phyloP scores from a whole-genome alignment of 2,329 filamentous ascomycete species.

The Macrophomina phaseolina region DNA sequence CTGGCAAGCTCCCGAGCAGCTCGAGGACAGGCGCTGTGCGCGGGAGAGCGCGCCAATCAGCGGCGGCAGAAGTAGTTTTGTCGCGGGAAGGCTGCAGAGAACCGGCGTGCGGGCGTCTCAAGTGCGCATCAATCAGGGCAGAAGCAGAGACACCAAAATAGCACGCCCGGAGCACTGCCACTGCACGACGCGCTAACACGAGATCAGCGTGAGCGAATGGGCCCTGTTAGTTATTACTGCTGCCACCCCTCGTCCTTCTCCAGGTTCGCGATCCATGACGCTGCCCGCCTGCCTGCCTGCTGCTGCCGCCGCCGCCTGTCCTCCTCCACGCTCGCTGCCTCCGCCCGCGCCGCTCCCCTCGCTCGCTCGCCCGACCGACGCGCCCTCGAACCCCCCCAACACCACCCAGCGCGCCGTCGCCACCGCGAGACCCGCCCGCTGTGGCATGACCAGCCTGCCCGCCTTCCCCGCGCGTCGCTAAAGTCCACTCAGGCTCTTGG shows the following conservation, averaged over 20 bases:
- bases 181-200: slow-evolving; percentile 20
- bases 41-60: slow-evolving; percentile 22
- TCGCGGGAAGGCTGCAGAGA: slow-evolving; percentile 15
- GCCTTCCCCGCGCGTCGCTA: slow-evolving; percentile 16
- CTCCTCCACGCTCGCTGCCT: slow-evolving; percentile 7
- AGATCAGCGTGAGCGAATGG: slow-evolving; percentile 23
- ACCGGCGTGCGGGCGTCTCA: slow-evolving; percentile 13
- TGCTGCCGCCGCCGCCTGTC: neutral
- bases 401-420: neutral
- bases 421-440: neutral
- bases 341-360: neutral
- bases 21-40: neutral
- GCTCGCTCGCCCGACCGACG: slow-evolving; percentile 15
- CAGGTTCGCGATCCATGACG: slow-evolving; percentile 19
- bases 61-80: neutral
- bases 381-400: slow-evolving; percentile 5
- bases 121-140: slow-evolving; percentile 23
- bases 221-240: slow-evolving; percentile 14
- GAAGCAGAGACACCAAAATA: slow-evolving; percentile 16
- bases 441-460: slow-evolving; percentile 18
- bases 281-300: slow-evolving; percentile 3
- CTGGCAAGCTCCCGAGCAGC: neutral
- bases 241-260: slow-evolving; percentile 21
- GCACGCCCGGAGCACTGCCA: slow-evolving; percentile 18
- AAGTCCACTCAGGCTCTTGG: slow-evolving; percentile 3